Conservation (phyloP, 2,329 filamentous ascomycete genomes). For the Cordyceps javanica region DNA sequence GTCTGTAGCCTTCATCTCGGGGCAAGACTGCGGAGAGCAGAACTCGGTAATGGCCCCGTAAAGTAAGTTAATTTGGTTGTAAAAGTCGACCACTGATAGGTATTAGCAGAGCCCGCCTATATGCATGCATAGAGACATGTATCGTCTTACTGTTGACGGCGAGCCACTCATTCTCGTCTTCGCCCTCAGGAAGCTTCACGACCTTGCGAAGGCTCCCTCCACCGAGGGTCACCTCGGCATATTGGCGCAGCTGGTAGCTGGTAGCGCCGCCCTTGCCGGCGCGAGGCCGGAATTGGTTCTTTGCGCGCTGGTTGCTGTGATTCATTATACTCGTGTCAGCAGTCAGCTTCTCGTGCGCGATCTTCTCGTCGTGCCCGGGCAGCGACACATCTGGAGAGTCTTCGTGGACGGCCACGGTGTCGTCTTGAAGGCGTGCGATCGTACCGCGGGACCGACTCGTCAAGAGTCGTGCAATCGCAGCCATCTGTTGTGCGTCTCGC, state of each 20-base stretch:
- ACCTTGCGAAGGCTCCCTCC: constrained; percentile 93
- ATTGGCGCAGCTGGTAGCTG: constrained; percentile 90
- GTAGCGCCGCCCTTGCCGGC: constrained; percentile 81
- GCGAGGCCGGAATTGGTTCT: constrained; percentile 87
- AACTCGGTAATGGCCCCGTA: constrained; percentile 99
- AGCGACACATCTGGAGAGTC: constrained; percentile 17
- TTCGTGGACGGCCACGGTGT: constrained; percentile 27
- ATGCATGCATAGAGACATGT: not conserved
- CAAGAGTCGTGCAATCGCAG: constrained; percentile 25
- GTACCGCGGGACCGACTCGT: constrained; percentile 27
- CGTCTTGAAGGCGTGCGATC: constrained; percentile 25
- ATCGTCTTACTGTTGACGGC: constrained; percentile 78
- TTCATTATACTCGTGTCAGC: constrained; percentile 24
- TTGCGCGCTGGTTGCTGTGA: constrained; percentile 74
- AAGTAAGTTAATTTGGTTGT: constrained; percentile 98
- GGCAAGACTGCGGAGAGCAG: constrained; percentile 93
- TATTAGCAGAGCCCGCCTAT: not conserved
- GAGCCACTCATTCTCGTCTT: constrained; percentile 96
- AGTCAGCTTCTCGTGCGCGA: constrained; percentile 14
- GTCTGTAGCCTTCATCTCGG: constrained; percentile 99
- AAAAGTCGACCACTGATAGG: constrained; percentile 91
- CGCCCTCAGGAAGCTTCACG: constrained; percentile 92
- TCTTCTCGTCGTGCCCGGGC: constrained; percentile 1
- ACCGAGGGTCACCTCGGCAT: constrained; percentile 93
- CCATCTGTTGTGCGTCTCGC: constrained; percentile 6